phyloP scores from a whole-genome alignment of 1,284 basidiomycete species.

The Sphaerobolus stellatus region DNA sequence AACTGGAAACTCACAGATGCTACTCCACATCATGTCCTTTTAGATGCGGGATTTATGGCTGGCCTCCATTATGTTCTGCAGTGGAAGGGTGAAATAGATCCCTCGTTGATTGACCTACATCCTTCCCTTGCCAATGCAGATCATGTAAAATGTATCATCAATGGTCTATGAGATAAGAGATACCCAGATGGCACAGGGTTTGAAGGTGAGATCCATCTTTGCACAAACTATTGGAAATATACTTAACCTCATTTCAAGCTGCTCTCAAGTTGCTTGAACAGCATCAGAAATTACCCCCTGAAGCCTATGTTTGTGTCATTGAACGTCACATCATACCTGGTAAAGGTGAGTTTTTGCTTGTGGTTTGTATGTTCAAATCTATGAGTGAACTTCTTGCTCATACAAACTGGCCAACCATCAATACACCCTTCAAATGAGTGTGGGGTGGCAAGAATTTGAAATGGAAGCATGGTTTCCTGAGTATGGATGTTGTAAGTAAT shows the following conservation, averaged over 20 bases:
- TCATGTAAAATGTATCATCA: slow-evolving; percentile 21
- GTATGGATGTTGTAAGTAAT: slow-evolving; percentile 22
- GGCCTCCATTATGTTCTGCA: slow-evolving; percentile 17
- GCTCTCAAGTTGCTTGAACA: background rate
- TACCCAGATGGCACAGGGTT: slow-evolving; percentile 27
- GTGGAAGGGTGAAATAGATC: slow-evolving; percentile 14
- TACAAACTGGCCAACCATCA: slow-evolving; percentile 20
- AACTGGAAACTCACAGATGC: slow-evolving; percentile 28
- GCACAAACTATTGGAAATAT: too few relatives aligned
- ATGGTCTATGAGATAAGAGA: slow-evolving; percentile 11
- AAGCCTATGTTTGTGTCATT: slow-evolving; percentile 16
- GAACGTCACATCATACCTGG: slow-evolving; percentile 8
- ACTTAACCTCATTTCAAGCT: background rate
- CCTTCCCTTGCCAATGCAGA: slow-evolving; percentile 28
- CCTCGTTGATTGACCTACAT: slow-evolving; percentile 23
- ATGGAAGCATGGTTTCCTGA: slow-evolving; percentile 26
- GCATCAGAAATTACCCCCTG: background rate
- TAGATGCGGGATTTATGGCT: slow-evolving; percentile 25
- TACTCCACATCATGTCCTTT: slow-evolving; percentile 23
- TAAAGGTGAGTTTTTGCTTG: slow-evolving; percentile 13
- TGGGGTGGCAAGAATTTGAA: slow-evolving; percentile 27
- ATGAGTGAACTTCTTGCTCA: slow-evolving; percentile 22
- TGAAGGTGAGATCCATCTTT: slow-evolving; percentile 21
- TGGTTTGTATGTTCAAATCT: slow-evolving; percentile 23
- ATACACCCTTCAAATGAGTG: slow-evolving; percentile 27